phyloP scores from a whole-genome alignment of 2,329 filamentous ascomycete species.

The Hypoxylon sp. region DNA sequence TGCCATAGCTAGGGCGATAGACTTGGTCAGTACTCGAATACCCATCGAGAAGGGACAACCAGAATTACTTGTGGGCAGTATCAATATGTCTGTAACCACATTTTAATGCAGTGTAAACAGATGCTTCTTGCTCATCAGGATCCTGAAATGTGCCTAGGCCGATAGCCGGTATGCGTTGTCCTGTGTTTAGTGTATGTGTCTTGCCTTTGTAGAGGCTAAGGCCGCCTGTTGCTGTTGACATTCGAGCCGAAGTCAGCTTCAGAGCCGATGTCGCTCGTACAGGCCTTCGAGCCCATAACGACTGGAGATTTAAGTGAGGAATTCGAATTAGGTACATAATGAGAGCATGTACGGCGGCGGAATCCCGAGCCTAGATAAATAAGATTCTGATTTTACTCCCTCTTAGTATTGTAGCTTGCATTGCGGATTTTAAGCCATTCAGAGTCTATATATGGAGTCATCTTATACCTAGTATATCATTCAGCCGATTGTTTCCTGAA shows the following conservation, averaged over 20 bases:
- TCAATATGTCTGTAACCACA: conserved; percentile 55
- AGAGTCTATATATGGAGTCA: neutral
- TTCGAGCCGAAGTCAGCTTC: neutral
- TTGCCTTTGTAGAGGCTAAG: neutral
- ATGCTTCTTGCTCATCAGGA: conserved; percentile 50
- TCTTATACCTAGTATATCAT: neutral
- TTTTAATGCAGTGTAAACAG: conserved; percentile 50
- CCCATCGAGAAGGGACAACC: neutral
- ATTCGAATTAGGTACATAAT: neutral
- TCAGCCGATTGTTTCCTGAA: neutral
- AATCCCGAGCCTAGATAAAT: neutral
- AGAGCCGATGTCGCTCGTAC: neutral
- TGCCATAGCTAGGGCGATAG: neutral
- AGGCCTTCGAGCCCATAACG: neutral
- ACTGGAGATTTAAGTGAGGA: neutral
- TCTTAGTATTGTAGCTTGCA: neutral
- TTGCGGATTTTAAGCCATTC: neutral
- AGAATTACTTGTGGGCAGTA: neutral
- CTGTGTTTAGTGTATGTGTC: neutral
- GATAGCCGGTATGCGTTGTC: conserved; percentile 49
- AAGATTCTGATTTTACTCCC: neutral
- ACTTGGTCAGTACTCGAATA: neutral
- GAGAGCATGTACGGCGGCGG: neutral
- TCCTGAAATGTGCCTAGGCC: conserved; percentile 54
- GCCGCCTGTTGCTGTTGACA: neutral